These are phyloP conservation scores for Cochlearia excelsa DNA, from an alignment of 345 rosid genomes.

Conservation along the genomic window DNA sequence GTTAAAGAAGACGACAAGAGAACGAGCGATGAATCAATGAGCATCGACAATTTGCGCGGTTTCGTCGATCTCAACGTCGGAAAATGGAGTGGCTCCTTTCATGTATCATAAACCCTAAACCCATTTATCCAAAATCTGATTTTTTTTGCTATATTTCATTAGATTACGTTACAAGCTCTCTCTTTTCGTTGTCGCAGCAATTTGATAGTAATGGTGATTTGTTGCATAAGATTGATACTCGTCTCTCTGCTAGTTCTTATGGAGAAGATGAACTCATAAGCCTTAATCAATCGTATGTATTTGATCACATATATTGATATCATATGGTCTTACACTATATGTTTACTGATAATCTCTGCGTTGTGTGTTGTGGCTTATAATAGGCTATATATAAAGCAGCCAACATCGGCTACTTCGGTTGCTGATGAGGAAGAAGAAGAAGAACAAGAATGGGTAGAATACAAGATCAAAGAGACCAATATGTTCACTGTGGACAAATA, in stretches of 20 bases:
- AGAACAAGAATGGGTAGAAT: constrained; percentile 84
- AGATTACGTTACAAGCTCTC: neutral
- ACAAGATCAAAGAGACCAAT: constrained; percentile 87
- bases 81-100: constrained; percentile 81
- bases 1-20: constrained; percentile 36
- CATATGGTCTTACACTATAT: too few relatives aligned
- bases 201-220: constrained; percentile 69
- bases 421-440: constrained; percentile 49
- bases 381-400: constrained; percentile 85
- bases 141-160: neutral
- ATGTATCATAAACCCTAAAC: constrained; percentile 36
- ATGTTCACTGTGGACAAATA: constrained; percentile 90
- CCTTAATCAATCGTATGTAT: constrained; percentile 88
- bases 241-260: constrained; percentile 68
- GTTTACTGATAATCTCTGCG: neutral
- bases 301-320: too few relatives aligned
- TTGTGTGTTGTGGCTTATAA: neutral
- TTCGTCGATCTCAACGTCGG: constrained; percentile 69
- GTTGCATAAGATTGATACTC: constrained; percentile 65
- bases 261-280: constrained; percentile 88
- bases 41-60: constrained; percentile 62
- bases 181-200: constrained; percentile 56
- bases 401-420: constrained; percentile 50
- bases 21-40: constrained; percentile 52
- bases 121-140: neutral